phyloP scores from a whole-genome alignment of 305 asterid species.

The Rubia tinctorum region DNA sequence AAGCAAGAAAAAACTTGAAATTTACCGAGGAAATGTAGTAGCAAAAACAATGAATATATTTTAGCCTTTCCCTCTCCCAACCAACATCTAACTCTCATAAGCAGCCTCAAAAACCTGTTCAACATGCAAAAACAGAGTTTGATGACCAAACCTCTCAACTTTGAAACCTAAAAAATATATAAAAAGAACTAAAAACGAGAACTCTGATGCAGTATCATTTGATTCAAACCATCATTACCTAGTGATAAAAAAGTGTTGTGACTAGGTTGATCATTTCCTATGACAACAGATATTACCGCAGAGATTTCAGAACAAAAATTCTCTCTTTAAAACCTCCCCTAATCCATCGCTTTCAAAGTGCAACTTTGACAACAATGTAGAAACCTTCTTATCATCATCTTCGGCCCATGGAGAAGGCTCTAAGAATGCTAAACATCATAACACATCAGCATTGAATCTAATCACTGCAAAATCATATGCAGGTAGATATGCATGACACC shows the following conservation, averaged over 20 bases:
- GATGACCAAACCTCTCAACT: too few relatives aligned
- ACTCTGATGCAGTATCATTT: too few relatives aligned
- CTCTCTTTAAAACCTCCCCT: slow-evolving; percentile 81
- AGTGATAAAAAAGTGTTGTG: too few relatives aligned
- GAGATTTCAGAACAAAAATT: too few relatives aligned
- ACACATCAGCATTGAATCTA: slow-evolving; percentile 87
- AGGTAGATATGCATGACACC: too few relatives aligned
- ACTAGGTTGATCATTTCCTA: too few relatives aligned
- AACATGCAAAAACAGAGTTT: slow-evolving; percentile 14
- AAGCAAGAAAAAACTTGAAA: slow-evolving; percentile 12
- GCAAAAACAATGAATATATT: slow-evolving; percentile 61
- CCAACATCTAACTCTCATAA: too few relatives aligned
- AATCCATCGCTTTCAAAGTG: slow-evolving; percentile 80
- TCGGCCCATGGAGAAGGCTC: slow-evolving; percentile 99
- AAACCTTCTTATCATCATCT: slow-evolving; percentile 88
- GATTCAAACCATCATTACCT: too few relatives aligned
- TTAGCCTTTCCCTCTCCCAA: slow-evolving; percentile 37
- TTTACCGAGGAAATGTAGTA: slow-evolving; percentile 68
- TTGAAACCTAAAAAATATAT: too few relatives aligned
- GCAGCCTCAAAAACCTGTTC: slow-evolving; percentile 40
- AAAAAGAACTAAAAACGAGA: too few relatives aligned
- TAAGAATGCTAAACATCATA: slow-evolving; percentile 83
- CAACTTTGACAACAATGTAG: slow-evolving; percentile 77
- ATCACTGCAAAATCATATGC: slow-evolving; percentile 84
- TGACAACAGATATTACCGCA: too few relatives aligned